Evolutionary conservation across 768 basidiomycete species (phyloP), one percentile per base, ranked within the genome.

Genomic region (Tricholoma furcatifolium): DNA sequence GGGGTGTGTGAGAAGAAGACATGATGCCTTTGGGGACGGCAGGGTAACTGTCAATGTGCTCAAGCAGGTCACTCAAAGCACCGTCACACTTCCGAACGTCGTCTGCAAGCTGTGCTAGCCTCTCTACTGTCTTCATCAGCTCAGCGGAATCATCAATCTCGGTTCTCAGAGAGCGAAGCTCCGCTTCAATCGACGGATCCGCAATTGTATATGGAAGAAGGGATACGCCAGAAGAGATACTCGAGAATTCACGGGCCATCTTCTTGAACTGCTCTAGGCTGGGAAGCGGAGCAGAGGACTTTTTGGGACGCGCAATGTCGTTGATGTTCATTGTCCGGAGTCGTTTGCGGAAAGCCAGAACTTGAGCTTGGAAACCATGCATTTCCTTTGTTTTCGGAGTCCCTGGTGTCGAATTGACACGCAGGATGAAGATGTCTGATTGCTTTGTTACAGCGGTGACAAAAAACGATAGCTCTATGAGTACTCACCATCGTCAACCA

Each of bases 41-140:
- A 8, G 92, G 91, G 62, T 84, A 93, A 60, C 87, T 91, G 65
- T 95, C 92, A 49, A 93, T 76, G 61, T 93, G 89, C 61, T 93
- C 89, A 42, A 95, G 72, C 4, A 94, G 74, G 65, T 93, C 90
- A 60, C 92, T 94, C 40, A 93, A 74, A 18, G 84, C 81, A n/a
- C 75, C 71, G 64, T 95, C 92, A 59, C 89, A 91, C 17, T 65
- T 63, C 23, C 74, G 74, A 8, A 87, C 65, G 32, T 72, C 62
- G 18, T 74, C 68, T 5, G 74, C 67, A 43, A 93, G 70, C n/a
- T 73, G 69, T 9, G 77, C 80, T n/a, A 94, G 70, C 34, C 68
- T 69, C 47, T 78, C 70, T 21, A 91, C 65, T 40, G 75, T 76
- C 30, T 74, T 69, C 62, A 90, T 67, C 42, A 83, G 62, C 2